Conservation (phyloP, 345 rosid genomes). For the Eutrema heterophyllum region DNA sequence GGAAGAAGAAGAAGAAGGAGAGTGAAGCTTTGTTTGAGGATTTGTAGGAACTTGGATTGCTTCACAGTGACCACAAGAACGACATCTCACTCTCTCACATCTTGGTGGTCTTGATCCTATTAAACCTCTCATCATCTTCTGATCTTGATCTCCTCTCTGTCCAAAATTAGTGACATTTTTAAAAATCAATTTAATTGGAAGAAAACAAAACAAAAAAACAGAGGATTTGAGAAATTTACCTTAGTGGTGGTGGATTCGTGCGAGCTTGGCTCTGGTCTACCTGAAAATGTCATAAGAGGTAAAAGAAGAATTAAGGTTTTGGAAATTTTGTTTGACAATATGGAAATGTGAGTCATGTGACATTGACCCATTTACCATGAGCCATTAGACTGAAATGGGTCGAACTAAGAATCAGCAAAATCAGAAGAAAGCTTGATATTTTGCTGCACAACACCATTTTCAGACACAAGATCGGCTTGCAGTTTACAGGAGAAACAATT, state of each 20-base stretch:
- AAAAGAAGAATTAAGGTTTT: not conserved
- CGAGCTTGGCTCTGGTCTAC: constrained; percentile 46
- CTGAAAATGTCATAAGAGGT: constrained; percentile 37
- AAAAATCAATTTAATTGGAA: not conserved
- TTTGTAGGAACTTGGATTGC: constrained; percentile 89
- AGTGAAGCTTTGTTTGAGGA: constrained; percentile 40
- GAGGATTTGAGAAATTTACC: constrained; percentile 31
- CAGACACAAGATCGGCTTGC: constrained; percentile 15
- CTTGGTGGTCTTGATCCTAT: constrained; percentile 93
- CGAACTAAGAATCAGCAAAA: constrained; percentile 46
- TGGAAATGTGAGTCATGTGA: constrained; percentile 26
- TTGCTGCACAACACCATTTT: constrained; percentile 32
- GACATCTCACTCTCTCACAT: constrained; percentile 72
- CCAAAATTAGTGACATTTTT: not conserved
- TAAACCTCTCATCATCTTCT: constrained; percentile 46
- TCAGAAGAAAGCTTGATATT: constrained; percentile 34
- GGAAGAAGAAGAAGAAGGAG: constrained; percentile 22
- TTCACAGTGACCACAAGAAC: constrained; percentile 69
- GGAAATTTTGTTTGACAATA: not conserved
- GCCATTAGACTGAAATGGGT: constrained; percentile 45
- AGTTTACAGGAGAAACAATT: constrained; percentile 6
- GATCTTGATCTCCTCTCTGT: constrained; percentile 15
- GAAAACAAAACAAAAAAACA: not conserved
- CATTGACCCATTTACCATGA: constrained; percentile 47
- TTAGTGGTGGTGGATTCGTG: constrained; percentile 28